Conservation (phyloP, 495 filamentous ascomycete species). For the Neurospora terricola region DNA sequence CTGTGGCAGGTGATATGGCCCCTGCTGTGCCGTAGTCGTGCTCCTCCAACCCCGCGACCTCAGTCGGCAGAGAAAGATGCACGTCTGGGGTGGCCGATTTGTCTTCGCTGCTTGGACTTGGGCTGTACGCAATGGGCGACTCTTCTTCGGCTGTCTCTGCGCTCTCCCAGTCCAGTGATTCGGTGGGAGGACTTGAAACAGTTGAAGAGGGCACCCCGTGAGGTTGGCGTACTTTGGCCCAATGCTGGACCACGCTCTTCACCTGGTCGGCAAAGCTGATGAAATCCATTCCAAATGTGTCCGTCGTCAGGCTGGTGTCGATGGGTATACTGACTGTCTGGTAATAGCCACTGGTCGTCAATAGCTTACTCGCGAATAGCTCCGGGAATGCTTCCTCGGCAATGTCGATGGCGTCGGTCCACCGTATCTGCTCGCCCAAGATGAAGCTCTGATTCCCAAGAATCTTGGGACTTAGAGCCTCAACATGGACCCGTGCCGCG, state of each 20-base stretch:
- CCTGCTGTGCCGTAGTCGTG: background rate
- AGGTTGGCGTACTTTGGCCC: background rate
- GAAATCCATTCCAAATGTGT: slow-evolving; percentile 38
- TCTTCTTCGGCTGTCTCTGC: background rate
- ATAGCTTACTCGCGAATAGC: slow-evolving; percentile 26
- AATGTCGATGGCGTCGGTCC: slow-evolving; percentile 36
- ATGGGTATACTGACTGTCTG: slow-evolving; percentile 27
- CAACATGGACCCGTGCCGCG: slow-evolving; percentile 33
- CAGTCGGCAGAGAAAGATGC: background rate
- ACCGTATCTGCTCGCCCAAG: slow-evolving; percentile 19
- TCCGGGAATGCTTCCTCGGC: slow-evolving; percentile 30
- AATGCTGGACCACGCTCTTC: slow-evolving; percentile 21
- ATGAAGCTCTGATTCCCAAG: slow-evolving; percentile 32
- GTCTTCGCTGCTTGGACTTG: background rate
- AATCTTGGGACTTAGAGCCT: slow-evolving; percentile 28
- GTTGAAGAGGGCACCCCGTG: slow-evolving; percentile 16
- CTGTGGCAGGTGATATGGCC: background rate
- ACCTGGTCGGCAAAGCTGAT: slow-evolving; percentile 38
- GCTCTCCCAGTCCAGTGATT: background rate
- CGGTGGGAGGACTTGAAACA: background rate
- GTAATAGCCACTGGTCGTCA: slow-evolving; percentile 30
- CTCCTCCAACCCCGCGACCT: background rate
- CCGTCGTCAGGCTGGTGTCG: slow-evolving; percentile 32
- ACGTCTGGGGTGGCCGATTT: background rate
- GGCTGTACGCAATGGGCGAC: background rate